Evolutionary conservation across 2,329 filamentous ascomycete genomes (phyloP), one percentile per base, ranked within the genome.

Genomic region (Mariannaea elegans): DNA sequence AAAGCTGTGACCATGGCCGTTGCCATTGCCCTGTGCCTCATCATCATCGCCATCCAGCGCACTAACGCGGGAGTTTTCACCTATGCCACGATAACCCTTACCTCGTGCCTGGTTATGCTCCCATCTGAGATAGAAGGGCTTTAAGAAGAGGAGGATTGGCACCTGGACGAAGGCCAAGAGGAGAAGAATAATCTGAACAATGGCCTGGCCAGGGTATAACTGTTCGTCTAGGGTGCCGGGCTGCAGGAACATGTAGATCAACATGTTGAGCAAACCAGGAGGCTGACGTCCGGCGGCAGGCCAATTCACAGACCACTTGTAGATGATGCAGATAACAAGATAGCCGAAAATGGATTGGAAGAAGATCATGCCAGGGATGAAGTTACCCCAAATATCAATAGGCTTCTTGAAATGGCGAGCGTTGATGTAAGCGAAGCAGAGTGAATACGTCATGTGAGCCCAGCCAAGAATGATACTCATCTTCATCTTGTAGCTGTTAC

Each of bases 401-500:
- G 92, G 92, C 65, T 90, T 92, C 82, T 94, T 94, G 84, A 98
- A 99, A 78, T 97, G 93, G 57, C 90, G 89, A 48, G 93, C 94
- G 74, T 99, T 99, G 83, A 97, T 87, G 73, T 91, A 95, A 21
- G 95, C 90, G 73, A 97, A 90, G 81, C 91, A 94, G 44, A 99
- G 87, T 16, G 95, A 98, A 81, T 97, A 99, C 3, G 95, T 99
- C 95, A 99, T 99, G 81, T 97, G 94, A 59, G 87, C 87, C 95
- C 96, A 99, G 76, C 96, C 95, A 66, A 99, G 86, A 67, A 99
- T 87, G 75, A 99, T 97, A 82, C 92, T 96, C 80, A 99, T 91
- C 84, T 99, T 99, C 95, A 99, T 99, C 89, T 99, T 99, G 86
- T 95, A 96, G 78, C 92, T 96, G 90, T 99, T 99, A 76, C 88